phyloP scores from a whole-genome alignment of 345 rosid genomes.

The Pugionium cornutum region DNA sequence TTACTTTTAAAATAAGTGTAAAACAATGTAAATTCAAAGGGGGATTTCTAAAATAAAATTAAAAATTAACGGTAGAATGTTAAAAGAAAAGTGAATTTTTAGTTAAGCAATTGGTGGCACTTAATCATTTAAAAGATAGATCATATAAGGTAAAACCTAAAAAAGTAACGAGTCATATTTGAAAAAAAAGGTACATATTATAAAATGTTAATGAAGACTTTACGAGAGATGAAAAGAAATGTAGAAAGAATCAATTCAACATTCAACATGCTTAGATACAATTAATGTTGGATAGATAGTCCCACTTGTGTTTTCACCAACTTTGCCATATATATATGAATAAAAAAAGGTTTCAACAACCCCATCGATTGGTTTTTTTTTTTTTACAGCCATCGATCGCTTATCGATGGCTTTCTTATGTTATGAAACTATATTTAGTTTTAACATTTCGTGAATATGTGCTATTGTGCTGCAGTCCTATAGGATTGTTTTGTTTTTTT shows the following conservation, averaged over 20 bases:
- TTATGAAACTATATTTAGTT: slow-evolving; percentile 1
- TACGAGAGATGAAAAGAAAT: slow-evolving; percentile 9
- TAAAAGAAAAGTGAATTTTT: too few species aligned
- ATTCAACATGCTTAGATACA: slow-evolving; percentile 30
- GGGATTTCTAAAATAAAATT: too few species aligned
- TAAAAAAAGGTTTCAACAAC: slow-evolving; percentile 37
- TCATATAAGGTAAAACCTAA: slow-evolving; percentile 4
- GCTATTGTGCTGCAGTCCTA: too few species aligned
- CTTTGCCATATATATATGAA: slow-evolving; percentile 31
- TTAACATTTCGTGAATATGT: neutral
- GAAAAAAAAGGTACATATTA: slow-evolving; percentile 11
- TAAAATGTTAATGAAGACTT: slow-evolving; percentile 19
- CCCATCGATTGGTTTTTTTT: slow-evolving; percentile 30
- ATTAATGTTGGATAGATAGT: slow-evolving; percentile 34
- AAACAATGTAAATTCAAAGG: neutral
- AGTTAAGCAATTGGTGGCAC: neutral
- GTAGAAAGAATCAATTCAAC: neutral
- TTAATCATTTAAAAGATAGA: neutral
- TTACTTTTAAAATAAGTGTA: neutral
- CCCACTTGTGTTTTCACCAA: slow-evolving; percentile 42
- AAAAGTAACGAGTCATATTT: slow-evolving; percentile 20
- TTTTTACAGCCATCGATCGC: slow-evolving; percentile 11
- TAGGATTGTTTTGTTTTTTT: neutral
- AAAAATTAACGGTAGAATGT: neutral
- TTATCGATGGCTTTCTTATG: slow-evolving; percentile 19